phyloP scores from a whole-genome alignment of 2,329 filamentous ascomycete genomes.

The Blumeria graminis region DNA sequence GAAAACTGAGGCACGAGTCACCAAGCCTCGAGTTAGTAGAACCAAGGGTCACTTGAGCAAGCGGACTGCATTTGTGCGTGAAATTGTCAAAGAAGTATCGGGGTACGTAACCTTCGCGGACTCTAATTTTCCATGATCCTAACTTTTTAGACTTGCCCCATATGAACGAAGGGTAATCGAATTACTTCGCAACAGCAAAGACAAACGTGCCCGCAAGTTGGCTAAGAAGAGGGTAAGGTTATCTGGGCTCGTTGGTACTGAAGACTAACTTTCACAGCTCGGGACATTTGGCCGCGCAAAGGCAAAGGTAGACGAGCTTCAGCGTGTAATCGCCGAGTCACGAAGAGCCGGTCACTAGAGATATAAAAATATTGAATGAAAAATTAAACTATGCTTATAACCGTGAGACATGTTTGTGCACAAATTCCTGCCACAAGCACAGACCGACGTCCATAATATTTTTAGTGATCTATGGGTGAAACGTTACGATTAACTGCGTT shows the following conservation, averaged over 20 bases:
- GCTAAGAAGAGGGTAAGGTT: slow-evolving; percentile 87
- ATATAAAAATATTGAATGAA: slow-evolving; percentile 5
- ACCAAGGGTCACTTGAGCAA: slow-evolving; percentile 94
- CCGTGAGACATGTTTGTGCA: no score
- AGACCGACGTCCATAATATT: no score
- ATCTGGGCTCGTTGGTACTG: not conserved
- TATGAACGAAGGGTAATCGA: slow-evolving; percentile 99
- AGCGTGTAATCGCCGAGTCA: slow-evolving; percentile 90
- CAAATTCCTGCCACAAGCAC: no score
- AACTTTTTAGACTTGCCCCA: slow-evolving; percentile 44
- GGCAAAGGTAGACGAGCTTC: slow-evolving; percentile 98
- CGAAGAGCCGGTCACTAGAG: slow-evolving; percentile 52
- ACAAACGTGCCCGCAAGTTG: slow-evolving; percentile 97
- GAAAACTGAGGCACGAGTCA: slow-evolving; percentile 62
- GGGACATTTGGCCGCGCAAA: slow-evolving; percentile 97
- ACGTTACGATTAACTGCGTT: no score
- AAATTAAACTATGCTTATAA: not conserved
- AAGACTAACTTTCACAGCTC: slow-evolving; percentile 31
- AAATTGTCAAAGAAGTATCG: slow-evolving; percentile 95
- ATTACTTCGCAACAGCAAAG: slow-evolving; percentile 95
- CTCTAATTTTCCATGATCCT: not conserved
- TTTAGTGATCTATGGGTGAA: no score
- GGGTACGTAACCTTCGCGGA: slow-evolving; percentile 34
- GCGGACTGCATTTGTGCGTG: slow-evolving; percentile 87
- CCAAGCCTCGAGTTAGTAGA: slow-evolving; percentile 55